Evolutionary conservation across 805 yeast genomes (phyloP).

Genomic region (Priceomyces haplophilus): DNA sequence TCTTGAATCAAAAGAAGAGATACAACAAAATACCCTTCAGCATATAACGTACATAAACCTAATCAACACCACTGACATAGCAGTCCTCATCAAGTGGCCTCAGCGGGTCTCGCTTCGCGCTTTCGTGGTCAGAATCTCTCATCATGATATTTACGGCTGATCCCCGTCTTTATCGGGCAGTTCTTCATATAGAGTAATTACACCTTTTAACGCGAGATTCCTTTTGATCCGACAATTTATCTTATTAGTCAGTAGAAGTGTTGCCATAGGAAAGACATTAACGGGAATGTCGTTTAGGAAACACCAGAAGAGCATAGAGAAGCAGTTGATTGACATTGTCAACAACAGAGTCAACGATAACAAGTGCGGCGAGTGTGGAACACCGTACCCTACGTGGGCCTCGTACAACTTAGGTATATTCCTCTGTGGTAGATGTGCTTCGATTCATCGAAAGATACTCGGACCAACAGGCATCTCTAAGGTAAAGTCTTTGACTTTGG

Average conservation of each 20-base stretch:
- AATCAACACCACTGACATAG: no score
- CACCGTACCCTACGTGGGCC: slow-evolving; percentile 62
- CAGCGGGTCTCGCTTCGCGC: no score
- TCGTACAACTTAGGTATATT: slow-evolving; percentile 58
- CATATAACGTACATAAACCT: not conserved
- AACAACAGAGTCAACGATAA: slow-evolving; percentile 59
- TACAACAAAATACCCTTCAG: slow-evolving; percentile 7
- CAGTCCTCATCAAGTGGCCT: no score
- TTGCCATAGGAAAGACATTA: not conserved
- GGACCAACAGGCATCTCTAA: slow-evolving; percentile 56
- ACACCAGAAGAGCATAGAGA: slow-evolving; percentile 44
- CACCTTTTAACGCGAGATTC: not conserved
- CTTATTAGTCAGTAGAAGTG: not conserved
- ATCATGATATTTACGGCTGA: no score
- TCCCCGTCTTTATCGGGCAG: not conserved
- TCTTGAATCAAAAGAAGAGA: slow-evolving; percentile 4
- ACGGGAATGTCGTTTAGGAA: slow-evolving; percentile 26
- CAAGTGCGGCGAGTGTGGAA: slow-evolving; percentile 77
- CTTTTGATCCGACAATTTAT: not conserved
- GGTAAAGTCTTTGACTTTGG: slow-evolving; percentile 72
- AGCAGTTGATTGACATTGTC: slow-evolving; percentile 56
- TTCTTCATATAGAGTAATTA: not conserved
- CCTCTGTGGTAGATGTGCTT: slow-evolving; percentile 82
- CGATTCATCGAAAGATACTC: slow-evolving; percentile 61
- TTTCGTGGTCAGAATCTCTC: no score